Evolutionary conservation across 768 basidiomycete species (phyloP), one percentile per base, ranked within the genome.

Genomic region (Steccherinum ochraceum): DNA sequence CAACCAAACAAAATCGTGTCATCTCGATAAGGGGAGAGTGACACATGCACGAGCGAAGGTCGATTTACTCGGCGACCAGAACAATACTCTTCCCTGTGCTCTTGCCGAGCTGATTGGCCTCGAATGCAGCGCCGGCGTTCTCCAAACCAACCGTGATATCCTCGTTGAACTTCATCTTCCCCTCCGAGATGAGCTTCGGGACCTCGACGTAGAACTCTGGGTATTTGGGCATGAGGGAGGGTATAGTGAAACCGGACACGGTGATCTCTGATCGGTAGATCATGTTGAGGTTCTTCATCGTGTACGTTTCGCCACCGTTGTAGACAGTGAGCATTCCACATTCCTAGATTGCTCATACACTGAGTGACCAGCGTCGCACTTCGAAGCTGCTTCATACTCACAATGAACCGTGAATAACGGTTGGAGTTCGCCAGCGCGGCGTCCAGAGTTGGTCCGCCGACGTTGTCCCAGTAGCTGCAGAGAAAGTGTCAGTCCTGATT

Each of bases 11-110:
- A n/a, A n/a, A n/a, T n/a, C n/a, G n/a, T n/a, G n/a, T n/a, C n/a
- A n/a, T n/a, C n/a, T n/a, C n/a, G n/a, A n/a, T n/a, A n/a, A n/a
- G n/a, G n/a, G n/a, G n/a, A n/a, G n/a, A n/a, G n/a, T n/a, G n/a
- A n/a, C n/a, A n/a, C n/a, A n/a, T n/a, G n/a, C n/a, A n/a, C n/a
- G n/a, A n/a, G n/a, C n/a, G n/a, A n/a, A n/a, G n/a, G n/a, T n/a
- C n/a, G n/a, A n/a, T n/a, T n/a, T 65, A 57, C 24, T 65, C 50
- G 18, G 57, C 62, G 10, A 69, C 62, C 13, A 63, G 46, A 26
- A 73, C 56, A 24, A 72, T 68, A 23, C 58, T 62, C 61, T 74
- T 74, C 3, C 63, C 70, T 4, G 55, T 62, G 55, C 70, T 66
- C 21, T 45, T 55, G 3, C 71, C 71, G 24, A 52, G 60, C 61